Evolutionary conservation across 192 early-diverging fungal genomes (phyloP).

Genomic region (Lunasporangiospora selenospora): DNA sequence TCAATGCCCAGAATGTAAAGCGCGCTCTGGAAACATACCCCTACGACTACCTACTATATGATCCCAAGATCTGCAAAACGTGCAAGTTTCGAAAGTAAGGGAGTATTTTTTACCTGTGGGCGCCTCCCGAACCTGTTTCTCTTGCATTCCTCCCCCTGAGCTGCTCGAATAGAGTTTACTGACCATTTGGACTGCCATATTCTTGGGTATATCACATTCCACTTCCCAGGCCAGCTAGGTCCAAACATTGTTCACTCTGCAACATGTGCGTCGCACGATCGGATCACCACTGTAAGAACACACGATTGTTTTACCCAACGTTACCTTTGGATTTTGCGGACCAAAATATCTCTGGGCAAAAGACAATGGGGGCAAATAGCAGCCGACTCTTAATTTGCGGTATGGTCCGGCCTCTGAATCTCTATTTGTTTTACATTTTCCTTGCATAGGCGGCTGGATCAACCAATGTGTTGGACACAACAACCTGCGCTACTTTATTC

Average conservation of each 20-base stretch:
- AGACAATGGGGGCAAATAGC: too few relatives aligned
- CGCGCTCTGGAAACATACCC: slow-evolving; percentile 48
- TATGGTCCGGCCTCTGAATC: too few relatives aligned
- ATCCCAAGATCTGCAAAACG: slow-evolving; percentile 58
- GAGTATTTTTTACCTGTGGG: too few relatives aligned
- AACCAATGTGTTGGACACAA: slow-evolving; percentile 61
- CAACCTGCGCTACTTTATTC: slow-evolving; percentile 60
- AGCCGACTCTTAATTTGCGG: too few relatives aligned
- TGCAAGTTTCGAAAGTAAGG: slow-evolving; percentile 59
- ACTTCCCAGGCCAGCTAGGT: slow-evolving; percentile 55
- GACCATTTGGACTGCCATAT: not conserved
- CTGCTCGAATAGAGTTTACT: not conserved
- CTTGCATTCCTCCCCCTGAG: too few relatives aligned
- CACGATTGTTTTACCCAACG: too few relatives aligned
- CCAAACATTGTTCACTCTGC: slow-evolving; percentile 64
- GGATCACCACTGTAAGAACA: slow-evolving; percentile 58
- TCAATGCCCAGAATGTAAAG: slow-evolving; percentile 51
- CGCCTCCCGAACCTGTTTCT: too few relatives aligned
- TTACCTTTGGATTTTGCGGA: too few relatives aligned
- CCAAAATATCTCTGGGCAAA: too few relatives aligned
- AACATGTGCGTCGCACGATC: slow-evolving; percentile 54
- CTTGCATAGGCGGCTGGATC: slow-evolving; percentile 52
- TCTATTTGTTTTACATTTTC: too few relatives aligned
- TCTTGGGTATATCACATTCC: not conserved
- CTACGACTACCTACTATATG: slow-evolving; percentile 55